These are phyloP conservation scores for Cystofilobasidium capitatum DNA, from an alignment of 768 basidiomycete genomes.

Conservation along the genomic window DNA sequence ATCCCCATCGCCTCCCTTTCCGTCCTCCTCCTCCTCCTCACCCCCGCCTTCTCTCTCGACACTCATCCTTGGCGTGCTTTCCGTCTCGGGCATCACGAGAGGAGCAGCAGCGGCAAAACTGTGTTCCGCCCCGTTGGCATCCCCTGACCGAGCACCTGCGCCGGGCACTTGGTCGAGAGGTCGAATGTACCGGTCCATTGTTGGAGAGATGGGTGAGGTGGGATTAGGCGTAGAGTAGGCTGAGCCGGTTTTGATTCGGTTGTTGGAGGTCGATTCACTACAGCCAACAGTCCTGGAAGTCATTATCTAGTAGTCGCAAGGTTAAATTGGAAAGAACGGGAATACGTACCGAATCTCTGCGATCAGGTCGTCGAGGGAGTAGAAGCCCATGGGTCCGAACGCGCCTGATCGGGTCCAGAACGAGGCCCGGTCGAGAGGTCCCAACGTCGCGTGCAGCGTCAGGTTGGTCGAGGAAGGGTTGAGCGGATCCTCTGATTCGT, in stretches of 20 bases:
- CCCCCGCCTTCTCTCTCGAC: background rate
- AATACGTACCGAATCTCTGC: slow-evolving; percentile 23
- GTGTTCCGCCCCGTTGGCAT: slow-evolving; percentile 16
- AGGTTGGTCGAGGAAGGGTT: slow-evolving; percentile 9
- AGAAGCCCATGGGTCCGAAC: slow-evolving; percentile 18
- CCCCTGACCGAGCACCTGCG: slow-evolving; percentile 9
- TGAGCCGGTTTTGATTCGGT: slow-evolving; percentile 21
- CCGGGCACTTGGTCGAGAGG: slow-evolving; percentile 6
- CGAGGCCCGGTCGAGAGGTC: slow-evolving; percentile 18
- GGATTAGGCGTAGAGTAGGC: background rate
- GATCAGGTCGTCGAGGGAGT: slow-evolving; percentile 22
- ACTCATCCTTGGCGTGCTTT: background rate
- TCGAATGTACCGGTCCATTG: background rate
- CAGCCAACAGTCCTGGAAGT: background rate
- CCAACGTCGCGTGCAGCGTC: slow-evolving; percentile 23
- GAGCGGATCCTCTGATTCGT: slow-evolving; percentile 21
- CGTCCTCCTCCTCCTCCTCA: background rate
- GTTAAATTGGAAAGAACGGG: background rate
- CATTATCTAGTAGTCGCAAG: background rate
- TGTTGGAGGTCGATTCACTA: slow-evolving; percentile 25
- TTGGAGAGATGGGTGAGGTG: background rate
- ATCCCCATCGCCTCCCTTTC: no score
- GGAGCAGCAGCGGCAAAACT: background rate
- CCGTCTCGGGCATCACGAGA: background rate
- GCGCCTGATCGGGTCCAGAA: slow-evolving; percentile 4